Evolutionary conservation across 2,329 filamentous ascomycete genomes (phyloP).

Genomic region (Aureobasidium mangrovei): DNA sequence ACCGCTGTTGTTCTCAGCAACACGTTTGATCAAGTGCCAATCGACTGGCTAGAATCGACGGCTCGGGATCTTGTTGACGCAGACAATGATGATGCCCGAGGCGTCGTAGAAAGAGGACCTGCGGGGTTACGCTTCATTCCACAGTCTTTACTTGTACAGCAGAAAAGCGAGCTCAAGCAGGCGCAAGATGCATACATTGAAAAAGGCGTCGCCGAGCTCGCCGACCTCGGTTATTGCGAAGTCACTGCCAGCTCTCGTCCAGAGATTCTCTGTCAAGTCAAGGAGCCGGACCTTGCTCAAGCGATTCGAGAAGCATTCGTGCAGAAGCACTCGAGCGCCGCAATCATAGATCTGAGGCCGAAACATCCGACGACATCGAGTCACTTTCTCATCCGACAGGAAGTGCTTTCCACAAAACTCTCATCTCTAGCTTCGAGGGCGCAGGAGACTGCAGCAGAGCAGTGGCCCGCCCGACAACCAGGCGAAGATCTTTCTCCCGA

Average conservation of each 20-base stretch:
- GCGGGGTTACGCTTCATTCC: background rate
- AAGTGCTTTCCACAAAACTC: background rate
- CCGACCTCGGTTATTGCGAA: background rate
- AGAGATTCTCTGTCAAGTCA: background rate
- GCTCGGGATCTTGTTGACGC: background rate
- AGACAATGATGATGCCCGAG: background rate
- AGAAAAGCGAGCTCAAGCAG: background rate
- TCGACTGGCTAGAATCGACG: background rate
- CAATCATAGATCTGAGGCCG: background rate
- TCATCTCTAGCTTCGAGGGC: background rate
- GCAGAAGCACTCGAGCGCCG: background rate
- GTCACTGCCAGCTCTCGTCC: background rate
- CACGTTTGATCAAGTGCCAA: background rate
- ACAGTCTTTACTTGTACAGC: background rate
- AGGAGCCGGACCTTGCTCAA: background rate
- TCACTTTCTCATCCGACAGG: background rate
- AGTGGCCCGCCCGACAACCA: background rate
- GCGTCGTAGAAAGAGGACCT: background rate
- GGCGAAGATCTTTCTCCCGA: background rate
- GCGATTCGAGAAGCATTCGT: background rate
- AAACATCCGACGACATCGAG: background rate
- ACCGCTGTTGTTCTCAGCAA: background rate
- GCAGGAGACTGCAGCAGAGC: background rate
- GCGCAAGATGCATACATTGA: background rate
- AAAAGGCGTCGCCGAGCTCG: background rate